Evolutionary conservation across 805 yeast genomes (phyloP), one percentile per base, ranked within the genome.

Genomic region (Sugiyamaella qingdaonensis): DNA sequence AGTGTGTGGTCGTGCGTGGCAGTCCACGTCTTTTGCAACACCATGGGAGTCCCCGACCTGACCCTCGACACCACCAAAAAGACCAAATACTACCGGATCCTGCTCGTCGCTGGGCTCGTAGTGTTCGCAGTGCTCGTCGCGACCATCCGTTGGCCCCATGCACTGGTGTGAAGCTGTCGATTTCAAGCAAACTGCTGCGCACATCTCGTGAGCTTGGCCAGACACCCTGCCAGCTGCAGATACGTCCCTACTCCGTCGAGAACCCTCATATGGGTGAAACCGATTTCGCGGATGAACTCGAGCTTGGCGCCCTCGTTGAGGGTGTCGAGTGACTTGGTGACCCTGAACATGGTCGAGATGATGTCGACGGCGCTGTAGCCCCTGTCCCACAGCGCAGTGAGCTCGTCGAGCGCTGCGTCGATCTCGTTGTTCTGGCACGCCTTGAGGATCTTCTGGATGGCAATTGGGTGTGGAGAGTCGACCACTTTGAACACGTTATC

Each of bases 321-420:
- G 16, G 82, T 84, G 8, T 78, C 82, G 55, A 94, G 64, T 1
- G 85, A 80, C 70, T 91, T 92, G 27, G 89, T 80, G 9, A 94
- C 98, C 58, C 88, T 80, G 72, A 94, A 94, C 63, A 91, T 81
- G 52, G 95, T 90, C 1, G 95, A 84, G 3, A 91, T 89, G 42
- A 94, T 88, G 70, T 94, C 99, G 27, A 89, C 87, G 0, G 97
- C 94, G 11, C 92, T 84, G 68, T 92, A 94, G 4, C 99, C 99
- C 65, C 88, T 88, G 35, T 72, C 75, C 97, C 97, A 92, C 31
- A 94, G 74, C 4, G 77, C 75, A 49, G 80, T 82, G 59, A 94
- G 76, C 41, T 80, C 75, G 10, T 73, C 79, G 10, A 90, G 64
- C 1, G 95, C 84, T 3, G 74, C 79, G 53, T 90, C 95, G 31